Conservation (phyloP, 2,329 filamentous ascomycete genomes). For the Hirsutella thompsonii region DNA sequence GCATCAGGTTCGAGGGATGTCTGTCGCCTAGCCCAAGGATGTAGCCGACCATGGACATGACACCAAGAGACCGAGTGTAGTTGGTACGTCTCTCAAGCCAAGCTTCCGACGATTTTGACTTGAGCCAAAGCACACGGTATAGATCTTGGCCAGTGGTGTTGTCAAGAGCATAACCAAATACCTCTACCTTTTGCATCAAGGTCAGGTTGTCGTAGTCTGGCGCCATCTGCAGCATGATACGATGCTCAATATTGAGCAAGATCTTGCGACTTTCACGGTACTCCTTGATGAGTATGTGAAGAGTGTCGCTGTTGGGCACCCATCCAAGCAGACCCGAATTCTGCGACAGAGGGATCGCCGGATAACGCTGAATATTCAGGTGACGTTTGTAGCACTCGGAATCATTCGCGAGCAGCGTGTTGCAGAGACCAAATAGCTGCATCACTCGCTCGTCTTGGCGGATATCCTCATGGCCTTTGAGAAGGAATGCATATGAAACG, state of each 20-base stretch:
- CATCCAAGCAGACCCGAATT: constrained; percentile 91
- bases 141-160: constrained; percentile 98
- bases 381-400: constrained; percentile 95
- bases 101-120: constrained; percentile 94
- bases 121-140: constrained; percentile 95
- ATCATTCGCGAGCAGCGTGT: constrained; percentile 86
- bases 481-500: constrained; percentile 69
- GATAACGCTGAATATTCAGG: constrained; percentile 89
- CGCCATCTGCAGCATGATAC: constrained; percentile 99
- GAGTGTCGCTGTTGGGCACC: constrained; percentile 94
- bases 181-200: constrained; percentile 99
- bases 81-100: constrained; percentile 98
- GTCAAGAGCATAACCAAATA: constrained; percentile 97
- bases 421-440: constrained; percentile 96
- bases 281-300: constrained; percentile 92
- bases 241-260: constrained; percentile 94
- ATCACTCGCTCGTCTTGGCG: constrained; percentile 98
- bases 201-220: constrained; percentile 98
- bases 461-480: constrained; percentile 99
- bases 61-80: constrained; percentile 90
- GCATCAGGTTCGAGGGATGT: constrained; percentile 95
- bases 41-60: constrained; percentile 99
- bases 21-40: constrained; percentile 93
- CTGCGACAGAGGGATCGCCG: constrained; percentile 92
- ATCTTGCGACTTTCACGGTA: constrained; percentile 97